Base-by-base conservation (phyloP, 2,329 filamentous ascomycete genomes). In the Akanthomyces lecanii region DNA sequence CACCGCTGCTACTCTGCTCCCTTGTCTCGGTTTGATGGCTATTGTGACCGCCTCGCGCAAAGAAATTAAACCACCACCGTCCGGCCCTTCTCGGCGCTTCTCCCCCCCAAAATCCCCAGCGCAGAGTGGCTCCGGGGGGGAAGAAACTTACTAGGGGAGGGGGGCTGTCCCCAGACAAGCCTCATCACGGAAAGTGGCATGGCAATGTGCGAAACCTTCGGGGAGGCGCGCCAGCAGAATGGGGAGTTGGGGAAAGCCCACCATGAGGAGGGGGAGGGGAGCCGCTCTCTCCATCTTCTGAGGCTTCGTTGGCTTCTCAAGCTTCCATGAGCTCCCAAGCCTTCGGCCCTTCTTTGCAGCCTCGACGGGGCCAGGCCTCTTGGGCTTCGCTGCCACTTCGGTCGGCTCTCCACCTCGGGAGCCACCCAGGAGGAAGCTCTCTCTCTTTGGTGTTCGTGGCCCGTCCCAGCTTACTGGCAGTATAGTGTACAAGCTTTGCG, bases 71-170 rank as follows among this genome's bases (percentile, higher is more conserved):
- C 40, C 54, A 48, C 42, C 58, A 53, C 51, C 60, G 23, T 42
- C 52, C 60, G 60, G 60, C 60, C 60, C 60, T 62, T 56, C 60
- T 62, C 60, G 60, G 60, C 60, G 60, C 60, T 62, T 62, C 60
- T 62, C 45, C 16, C 21, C 33, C 50, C 59, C 48, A 40, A 47
- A 45, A 45, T 48, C 59, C 59, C 51, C 59, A 61, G 48, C 40
- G 28, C 48, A 45, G 12, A 61, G 58, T 61, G 58, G 50, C 58
- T 61, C 59, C 23, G 59, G 59, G 58, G 16, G 38, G 8, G 16
- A 25, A 30, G 25, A 21, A 25, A 14, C 11, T 10, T 23, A 28
- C 28, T 14, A 23, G 44, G n/a, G 45, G 28, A 40, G 21, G 55
- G 33, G 33, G 6, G 33, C 7, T 8, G 10, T 7, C 33, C 33